phyloP scores from a whole-genome alignment of 2,329 filamentous ascomycete genomes.

The Colletotrichum tanaceti region DNA sequence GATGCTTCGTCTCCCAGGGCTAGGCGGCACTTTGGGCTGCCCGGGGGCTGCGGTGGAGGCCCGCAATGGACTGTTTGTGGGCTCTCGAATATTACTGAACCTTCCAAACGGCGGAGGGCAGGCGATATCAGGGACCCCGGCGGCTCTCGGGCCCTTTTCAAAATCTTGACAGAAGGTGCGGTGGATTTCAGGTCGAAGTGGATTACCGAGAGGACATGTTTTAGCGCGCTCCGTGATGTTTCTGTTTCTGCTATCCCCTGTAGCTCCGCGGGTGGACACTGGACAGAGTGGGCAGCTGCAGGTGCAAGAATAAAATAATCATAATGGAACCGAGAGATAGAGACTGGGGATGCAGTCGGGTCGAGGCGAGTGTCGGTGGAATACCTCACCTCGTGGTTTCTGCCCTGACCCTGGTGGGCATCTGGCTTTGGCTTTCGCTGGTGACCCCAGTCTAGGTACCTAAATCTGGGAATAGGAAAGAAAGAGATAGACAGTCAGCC shows the following conservation, averaged over 20 bases:
- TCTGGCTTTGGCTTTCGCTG: neutral
- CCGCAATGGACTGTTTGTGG: slow-evolving; percentile 1
- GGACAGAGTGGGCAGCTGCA: slow-evolving; percentile 24
- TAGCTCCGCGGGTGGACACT: slow-evolving; percentile 9
- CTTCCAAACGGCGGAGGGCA: slow-evolving; percentile 8
- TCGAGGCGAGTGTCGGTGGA: neutral
- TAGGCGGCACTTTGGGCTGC: neutral
- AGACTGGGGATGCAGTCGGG: neutral
- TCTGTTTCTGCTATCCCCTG: slow-evolving; percentile 22
- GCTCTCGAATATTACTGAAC: slow-evolving; percentile 8
- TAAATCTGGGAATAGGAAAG: neutral
- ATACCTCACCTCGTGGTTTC: slow-evolving; percentile 25
- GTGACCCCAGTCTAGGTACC: neutral
- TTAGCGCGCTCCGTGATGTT: slow-evolving; percentile 37
- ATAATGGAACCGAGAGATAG: neutral
- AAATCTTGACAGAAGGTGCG: slow-evolving; percentile 19
- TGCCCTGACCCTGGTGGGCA: neutral
- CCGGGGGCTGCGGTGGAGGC: slow-evolving; percentile 5
- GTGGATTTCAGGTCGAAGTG: slow-evolving; percentile 36
- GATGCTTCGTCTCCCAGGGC: slow-evolving; percentile 11
- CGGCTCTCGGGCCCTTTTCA: slow-evolving; percentile 29
- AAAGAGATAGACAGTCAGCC: neutral
- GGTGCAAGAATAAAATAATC: slow-evolving; percentile 10
- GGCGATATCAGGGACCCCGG: neutral
- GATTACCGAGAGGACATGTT: slow-evolving; percentile 35